Evolutionary conservation across 768 basidiomycete species (phyloP), one percentile per base, ranked within the genome.

Genomic region (Amanita fuliginea): DNA sequence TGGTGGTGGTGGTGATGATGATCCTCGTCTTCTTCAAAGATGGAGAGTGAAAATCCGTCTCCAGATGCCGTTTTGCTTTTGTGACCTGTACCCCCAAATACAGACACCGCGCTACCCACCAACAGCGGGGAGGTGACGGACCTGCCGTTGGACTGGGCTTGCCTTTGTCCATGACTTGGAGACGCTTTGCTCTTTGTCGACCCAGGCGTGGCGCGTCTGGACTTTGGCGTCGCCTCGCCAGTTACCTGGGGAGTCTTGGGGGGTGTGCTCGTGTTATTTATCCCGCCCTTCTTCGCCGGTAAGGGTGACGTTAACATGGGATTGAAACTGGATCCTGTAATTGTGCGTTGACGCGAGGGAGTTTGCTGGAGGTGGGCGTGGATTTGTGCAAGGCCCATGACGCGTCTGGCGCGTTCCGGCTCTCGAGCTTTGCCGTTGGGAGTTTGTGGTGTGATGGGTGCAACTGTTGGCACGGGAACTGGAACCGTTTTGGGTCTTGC

Each of bases 131-230:
- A 21, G 42, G 35, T 52, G 55, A 54, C 28, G 49, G 54, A 54
- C 57, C 54, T 58, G 36, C 53, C 53, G 57, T 55, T 54, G 57
- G 55, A 42, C 62, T 61, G 43, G 10, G 19, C 22, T 58, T 59
- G 35, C 51, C 49, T 40, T 10, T 43, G 53, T 47, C 57, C 63
- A 44, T 54, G 56, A 34, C 57, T 54, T 18, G 19, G 46, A 28
- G 19, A 43, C 40, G 49, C 49, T 51, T 67, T 60, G 45, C 56
- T 49, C 45, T 64, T 67, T 16, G 73, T 70, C 53, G 63, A 69
- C 1, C 72, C 70, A 7, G 68, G 66, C 3, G 70, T 67, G 13
- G 72, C 54, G 49, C 63, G 68, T 18, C 68, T 67, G 2, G 56
- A 55, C 18, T 57, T 59, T 21, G 63, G 59, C 10, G 56, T 55